These are phyloP conservation scores for Zygoascus ofunaensis DNA, from an alignment of 805 yeast species.

Conservation along the genomic window DNA sequence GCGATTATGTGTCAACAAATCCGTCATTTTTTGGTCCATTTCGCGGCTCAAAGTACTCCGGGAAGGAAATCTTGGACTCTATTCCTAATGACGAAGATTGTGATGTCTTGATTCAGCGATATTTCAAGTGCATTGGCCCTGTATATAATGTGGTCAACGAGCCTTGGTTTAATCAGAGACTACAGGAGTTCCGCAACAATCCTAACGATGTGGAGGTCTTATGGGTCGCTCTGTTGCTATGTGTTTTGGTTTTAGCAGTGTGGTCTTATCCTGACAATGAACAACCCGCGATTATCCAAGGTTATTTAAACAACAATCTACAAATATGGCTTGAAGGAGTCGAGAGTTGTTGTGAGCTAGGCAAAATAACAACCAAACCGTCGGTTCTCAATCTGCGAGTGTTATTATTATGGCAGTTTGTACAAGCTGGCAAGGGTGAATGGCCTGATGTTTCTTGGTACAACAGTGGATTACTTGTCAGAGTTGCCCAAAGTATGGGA, in stretches of 20 bases:
- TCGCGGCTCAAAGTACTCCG: slow-evolving; percentile 1
- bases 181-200: slow-evolving; percentile 23
- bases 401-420: slow-evolving; percentile 24
- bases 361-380: slow-evolving; percentile 24
- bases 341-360: slow-evolving; percentile 25
- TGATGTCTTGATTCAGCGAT: slow-evolving; percentile 21
- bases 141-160: slow-evolving; percentile 22
- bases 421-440: slow-evolving; percentile 18
- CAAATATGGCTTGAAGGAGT: slow-evolving; percentile 22
- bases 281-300: slow-evolving; percentile 17
- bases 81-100: slow-evolving; percentile 20
- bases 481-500: slow-evolving; percentile 29
- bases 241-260: slow-evolving; percentile 22
- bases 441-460: slow-evolving; percentile 24
- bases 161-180: slow-evolving; percentile 22
- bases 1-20: not conserved
- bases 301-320: slow-evolving; percentile 18
- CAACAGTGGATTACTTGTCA: slow-evolving; percentile 22
- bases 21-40: not conserved
- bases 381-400: slow-evolving; percentile 24
- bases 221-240: slow-evolving; percentile 24
- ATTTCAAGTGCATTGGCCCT: slow-evolving; percentile 23
- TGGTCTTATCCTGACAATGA: slow-evolving; percentile 20
- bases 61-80: slow-evolving; percentile 18
- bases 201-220: slow-evolving; percentile 22